Evolutionary conservation across 495 filamentous ascomycete species (phyloP).

Genomic region (Pseudoneurospora amorphoporcata): DNA sequence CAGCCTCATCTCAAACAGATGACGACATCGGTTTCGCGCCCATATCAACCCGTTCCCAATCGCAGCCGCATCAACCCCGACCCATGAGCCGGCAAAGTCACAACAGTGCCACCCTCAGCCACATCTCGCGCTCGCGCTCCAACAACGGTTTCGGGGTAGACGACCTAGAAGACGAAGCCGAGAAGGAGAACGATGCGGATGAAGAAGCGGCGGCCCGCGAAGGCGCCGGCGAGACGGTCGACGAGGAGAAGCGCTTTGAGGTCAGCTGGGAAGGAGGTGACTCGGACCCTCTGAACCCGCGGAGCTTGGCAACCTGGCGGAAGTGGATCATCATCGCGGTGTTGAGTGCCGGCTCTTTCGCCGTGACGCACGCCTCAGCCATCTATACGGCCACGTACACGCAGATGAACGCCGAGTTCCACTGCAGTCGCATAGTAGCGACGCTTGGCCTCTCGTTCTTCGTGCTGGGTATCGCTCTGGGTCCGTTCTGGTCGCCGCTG

Average conservation of each 20-base stretch:
- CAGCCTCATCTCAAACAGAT: background rate
- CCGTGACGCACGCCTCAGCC: slow-evolving; percentile 86
- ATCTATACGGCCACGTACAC: slow-evolving; percentile 80
- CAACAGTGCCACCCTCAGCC: background rate
- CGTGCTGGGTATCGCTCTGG: slow-evolving; percentile 64
- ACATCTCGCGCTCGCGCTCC: slow-evolving; percentile 34
- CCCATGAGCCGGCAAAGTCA: background rate
- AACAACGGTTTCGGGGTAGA: slow-evolving; percentile 55
- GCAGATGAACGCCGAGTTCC: slow-evolving; percentile 73
- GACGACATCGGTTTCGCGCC: background rate
- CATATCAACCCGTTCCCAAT: background rate
- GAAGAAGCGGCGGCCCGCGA: background rate
- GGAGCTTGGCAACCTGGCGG: slow-evolving; percentile 50
- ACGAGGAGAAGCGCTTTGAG: slow-evolving; percentile 41
- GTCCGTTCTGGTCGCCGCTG: slow-evolving; percentile 55
- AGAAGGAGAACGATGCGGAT: slow-evolving; percentile 16
- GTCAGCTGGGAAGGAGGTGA: slow-evolving; percentile 64
- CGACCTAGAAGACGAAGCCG: slow-evolving; percentile 29
- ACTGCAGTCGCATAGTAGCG: slow-evolving; percentile 56
- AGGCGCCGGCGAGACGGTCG: background rate
- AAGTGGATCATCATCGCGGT: slow-evolving; percentile 77
- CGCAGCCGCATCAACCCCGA: background rate
- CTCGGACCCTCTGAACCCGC: slow-evolving; percentile 61
- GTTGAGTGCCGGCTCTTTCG: slow-evolving; percentile 59
- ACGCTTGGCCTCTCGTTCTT: slow-evolving; percentile 73